phyloP scores from a whole-genome alignment of 2,329 filamentous ascomycete genomes.

The Aspergillus chevalieri region DNA sequence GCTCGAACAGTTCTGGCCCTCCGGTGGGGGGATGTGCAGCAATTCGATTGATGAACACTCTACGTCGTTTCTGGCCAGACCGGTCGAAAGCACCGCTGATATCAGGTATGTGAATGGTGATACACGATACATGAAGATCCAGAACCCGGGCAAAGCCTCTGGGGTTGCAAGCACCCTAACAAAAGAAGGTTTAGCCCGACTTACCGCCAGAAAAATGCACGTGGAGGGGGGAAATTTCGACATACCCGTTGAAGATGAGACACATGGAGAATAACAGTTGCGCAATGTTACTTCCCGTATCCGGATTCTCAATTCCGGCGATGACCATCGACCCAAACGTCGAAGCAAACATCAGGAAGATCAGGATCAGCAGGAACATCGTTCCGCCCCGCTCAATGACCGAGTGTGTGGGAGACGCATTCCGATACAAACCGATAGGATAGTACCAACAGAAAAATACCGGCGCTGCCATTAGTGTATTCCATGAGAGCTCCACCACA shows the following conservation, averaged over 20 bases:
- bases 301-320: slow-evolving; percentile 59
- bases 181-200: background rate
- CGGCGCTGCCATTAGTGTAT: slow-evolving; percentile 52
- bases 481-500: slow-evolving; percentile 61
- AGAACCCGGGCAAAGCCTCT: slow-evolving; percentile 59
- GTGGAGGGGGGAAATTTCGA: background rate
- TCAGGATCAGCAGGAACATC: slow-evolving; percentile 57
- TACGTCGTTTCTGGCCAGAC: slow-evolving; percentile 24
- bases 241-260: slow-evolving; percentile 49
- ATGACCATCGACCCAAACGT: slow-evolving; percentile 69
- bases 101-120: slow-evolving; percentile 60
- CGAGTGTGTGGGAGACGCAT: slow-evolving; percentile 27
- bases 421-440: slow-evolving; percentile 44
- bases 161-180: slow-evolving; percentile 56
- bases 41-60: slow-evolving; percentile 30
- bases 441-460: slow-evolving; percentile 63
- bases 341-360: slow-evolving; percentile 63
- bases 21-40: slow-evolving; percentile 43
- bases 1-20: slow-evolving; percentile 55
- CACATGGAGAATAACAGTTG: slow-evolving; percentile 53
- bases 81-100: slow-evolving; percentile 34
- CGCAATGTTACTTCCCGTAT: slow-evolving; percentile 58
- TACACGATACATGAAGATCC: slow-evolving; percentile 70
- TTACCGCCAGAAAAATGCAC: background rate
- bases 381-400: slow-evolving; percentile 52